A percentile compares a stretch with the other conserved stretches of the same genome.
phyloP scores from a whole-genome alignment of 192 early-diverging fungal species.

The Backusella sp. region DNA sequence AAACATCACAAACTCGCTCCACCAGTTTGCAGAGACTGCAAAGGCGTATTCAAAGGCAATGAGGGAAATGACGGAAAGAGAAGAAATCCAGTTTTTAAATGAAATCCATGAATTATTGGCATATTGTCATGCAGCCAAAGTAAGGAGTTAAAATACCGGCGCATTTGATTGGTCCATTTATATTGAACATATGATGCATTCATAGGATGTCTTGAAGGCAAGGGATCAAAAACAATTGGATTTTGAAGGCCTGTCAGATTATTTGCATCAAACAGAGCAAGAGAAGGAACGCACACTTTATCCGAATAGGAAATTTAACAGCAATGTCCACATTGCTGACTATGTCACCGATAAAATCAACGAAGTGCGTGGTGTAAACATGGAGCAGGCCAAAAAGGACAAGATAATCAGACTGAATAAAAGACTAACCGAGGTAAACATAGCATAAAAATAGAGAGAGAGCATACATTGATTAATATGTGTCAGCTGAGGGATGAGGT shows the following conservation, averaged over 20 bases:
- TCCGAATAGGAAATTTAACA: conserved; percentile 59
- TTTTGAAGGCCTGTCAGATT: conserved; percentile 83
- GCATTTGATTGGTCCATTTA: not conserved
- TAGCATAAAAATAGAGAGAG: not conserved
- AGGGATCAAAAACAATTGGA: conserved; percentile 97
- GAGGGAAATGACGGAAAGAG: conserved; percentile 63
- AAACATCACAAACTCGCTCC: conserved; percentile 73
- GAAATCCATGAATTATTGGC: conserved; percentile 84
- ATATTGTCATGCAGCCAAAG: conserved; percentile 77
- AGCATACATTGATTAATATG: not conserved
- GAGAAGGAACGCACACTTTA: conserved; percentile 74
- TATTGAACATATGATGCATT: not conserved
- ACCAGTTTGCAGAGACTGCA: conserved; percentile 72
- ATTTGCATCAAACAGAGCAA: conserved; percentile 64
- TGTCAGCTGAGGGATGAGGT: conserved; percentile 80
- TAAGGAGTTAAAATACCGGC: conserved; percentile 16
- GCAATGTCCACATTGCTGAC: conserved; percentile 55
- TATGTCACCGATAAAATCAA: conserved; percentile 87
- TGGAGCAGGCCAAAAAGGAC: conserved; percentile 76
- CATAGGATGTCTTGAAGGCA: conserved; percentile 67
- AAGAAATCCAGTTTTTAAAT: conserved; percentile 72
- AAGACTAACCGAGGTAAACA: conserved; percentile 65
- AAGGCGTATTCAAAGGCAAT: conserved; percentile 67
- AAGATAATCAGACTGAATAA: conserved; percentile 72
- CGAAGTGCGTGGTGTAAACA: conserved; percentile 85